Conservation (phyloP, 2,329 filamentous ascomycete species). For the Cordyceps cateniannulata region DNA sequence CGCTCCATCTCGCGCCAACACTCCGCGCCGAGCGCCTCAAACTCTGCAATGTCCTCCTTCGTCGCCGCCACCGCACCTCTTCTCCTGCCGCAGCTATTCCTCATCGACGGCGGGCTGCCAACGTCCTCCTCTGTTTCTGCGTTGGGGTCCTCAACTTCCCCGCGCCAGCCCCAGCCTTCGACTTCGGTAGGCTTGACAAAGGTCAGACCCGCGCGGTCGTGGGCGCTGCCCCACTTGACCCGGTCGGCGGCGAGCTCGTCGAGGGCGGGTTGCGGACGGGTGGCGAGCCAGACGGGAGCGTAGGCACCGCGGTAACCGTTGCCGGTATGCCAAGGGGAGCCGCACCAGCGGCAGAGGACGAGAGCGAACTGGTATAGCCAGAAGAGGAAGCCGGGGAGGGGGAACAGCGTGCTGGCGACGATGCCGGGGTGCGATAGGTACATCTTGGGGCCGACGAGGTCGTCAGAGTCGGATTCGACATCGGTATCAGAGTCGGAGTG, state of each 20-base stretch:
- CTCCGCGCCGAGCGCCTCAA: constrained; percentile 53
- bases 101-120: constrained; percentile 37
- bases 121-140: constrained; percentile 30
- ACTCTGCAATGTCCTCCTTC: constrained; percentile 50
- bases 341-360: constrained; percentile 66
- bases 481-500: constrained; percentile 6
- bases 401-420: constrained; percentile 74
- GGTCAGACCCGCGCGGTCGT: constrained; percentile 49
- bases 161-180: constrained; percentile 75
- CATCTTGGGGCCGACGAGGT: constrained; percentile 46
- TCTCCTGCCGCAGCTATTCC: constrained; percentile 52
- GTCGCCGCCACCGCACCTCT: constrained; percentile 53
- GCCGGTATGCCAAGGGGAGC: constrained; percentile 82
- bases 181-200: constrained; percentile 73
- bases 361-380: constrained; percentile 63
- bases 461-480: constrained; percentile 14
- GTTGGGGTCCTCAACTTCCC: constrained; percentile 41
- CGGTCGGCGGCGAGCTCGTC: constrained; percentile 48
- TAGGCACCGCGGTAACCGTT: constrained; percentile 71
- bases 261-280: constrained; percentile 58
- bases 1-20: constrained; percentile 69
- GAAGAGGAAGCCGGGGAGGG: constrained; percentile 62
- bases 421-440: constrained; percentile 85
- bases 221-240: constrained; percentile 80
- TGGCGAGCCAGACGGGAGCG: constrained; percentile 70